Percentiles rank a stretch among this genome's conserved stretches.
phyloP scores from a whole-genome alignment of 2,329 filamentous ascomycete genomes.

The Phialocephala sp. region DNA sequence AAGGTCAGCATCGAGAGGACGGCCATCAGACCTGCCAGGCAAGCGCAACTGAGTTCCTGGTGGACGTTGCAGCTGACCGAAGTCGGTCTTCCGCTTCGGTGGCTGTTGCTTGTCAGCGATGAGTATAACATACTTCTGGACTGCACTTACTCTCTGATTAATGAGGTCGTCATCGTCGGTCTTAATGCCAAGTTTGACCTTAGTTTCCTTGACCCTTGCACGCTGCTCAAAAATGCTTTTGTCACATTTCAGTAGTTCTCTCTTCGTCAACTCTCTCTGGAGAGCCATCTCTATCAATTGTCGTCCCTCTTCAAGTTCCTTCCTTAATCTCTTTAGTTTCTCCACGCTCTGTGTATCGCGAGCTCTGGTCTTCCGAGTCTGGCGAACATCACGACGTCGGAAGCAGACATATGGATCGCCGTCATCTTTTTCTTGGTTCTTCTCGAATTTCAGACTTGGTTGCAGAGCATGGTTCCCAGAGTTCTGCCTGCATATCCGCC shows the following conservation, averaged over 20 bases:
- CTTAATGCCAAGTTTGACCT: slow-evolving; percentile 87
- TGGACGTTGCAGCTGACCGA: slow-evolving; percentile 60
- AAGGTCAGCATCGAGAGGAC: slow-evolving; percentile 78
- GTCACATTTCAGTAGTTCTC: slow-evolving; percentile 77
- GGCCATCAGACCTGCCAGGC: slow-evolving; percentile 72
- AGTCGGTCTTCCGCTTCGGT: slow-evolving; percentile 74
- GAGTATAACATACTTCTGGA: slow-evolving; percentile 41
- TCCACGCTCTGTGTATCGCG: slow-evolving; percentile 94
- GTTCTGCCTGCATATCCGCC: slow-evolving; percentile 73
- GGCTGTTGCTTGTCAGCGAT: slow-evolving; percentile 51
- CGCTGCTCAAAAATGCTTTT: slow-evolving; percentile 83
- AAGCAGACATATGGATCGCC: slow-evolving; percentile 98
- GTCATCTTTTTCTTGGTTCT: slow-evolving; percentile 91
- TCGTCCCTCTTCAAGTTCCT: slow-evolving; percentile 88
- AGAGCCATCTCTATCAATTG: slow-evolving; percentile 79
- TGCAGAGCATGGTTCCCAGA: slow-evolving; percentile 76
- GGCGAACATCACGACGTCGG: slow-evolving; percentile 89
- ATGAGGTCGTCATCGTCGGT: slow-evolving; percentile 92
- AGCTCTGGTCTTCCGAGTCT: slow-evolving; percentile 92
- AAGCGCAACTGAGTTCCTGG: slow-evolving; percentile 70
- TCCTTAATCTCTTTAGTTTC: slow-evolving; percentile 88
- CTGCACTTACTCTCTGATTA: slow-evolving; percentile 80
- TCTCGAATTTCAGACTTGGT: slow-evolving; percentile 88
- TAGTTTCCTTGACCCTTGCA: slow-evolving; percentile 81
- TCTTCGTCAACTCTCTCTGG: slow-evolving; percentile 79